Percentiles rank a stretch among this genome's conserved stretches.
Evolutionary conservation across 495 filamentous ascomycete species (phyloP).

Genomic region (Neurospora sp.): DNA sequence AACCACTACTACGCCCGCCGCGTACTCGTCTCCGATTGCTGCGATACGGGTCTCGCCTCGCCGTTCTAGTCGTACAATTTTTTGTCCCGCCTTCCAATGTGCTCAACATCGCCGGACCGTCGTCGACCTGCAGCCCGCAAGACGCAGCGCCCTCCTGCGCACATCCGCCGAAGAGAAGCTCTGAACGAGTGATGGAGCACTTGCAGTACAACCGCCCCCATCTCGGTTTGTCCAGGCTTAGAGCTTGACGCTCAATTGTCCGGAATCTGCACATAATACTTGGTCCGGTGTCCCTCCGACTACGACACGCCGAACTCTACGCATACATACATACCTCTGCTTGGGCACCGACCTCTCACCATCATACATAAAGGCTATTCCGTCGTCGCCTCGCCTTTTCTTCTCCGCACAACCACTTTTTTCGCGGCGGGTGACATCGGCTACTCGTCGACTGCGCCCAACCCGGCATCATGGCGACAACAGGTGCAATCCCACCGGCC

Average conservation of each 20-base stretch:
- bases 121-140: constrained; percentile 13
- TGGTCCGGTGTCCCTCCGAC: background rate
- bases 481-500: constrained; percentile 4
- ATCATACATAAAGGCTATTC: background rate
- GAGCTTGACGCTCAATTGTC: background rate
- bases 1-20: background rate
- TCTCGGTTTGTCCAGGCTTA: background rate
- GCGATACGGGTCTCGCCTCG: background rate
- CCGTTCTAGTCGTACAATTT: background rate
- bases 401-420: background rate
- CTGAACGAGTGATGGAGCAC: constrained; percentile 23
- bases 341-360: background rate
- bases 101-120: constrained; percentile 12
- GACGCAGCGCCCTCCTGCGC: constrained; percentile 17
- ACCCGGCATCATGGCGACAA: background rate
- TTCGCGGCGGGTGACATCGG: background rate
- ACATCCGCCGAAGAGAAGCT: constrained; percentile 9
- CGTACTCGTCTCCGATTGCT: background rate
- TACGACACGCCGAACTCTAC: background rate
- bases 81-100: constrained; percentile 17
- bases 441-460: background rate
- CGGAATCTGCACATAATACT: background rate
- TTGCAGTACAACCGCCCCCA: constrained; percentile 8
- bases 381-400: background rate
- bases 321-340: background rate